These are phyloP conservation scores for Kluyveromyces wickerhamii DNA, from an alignment of 805 yeast genomes.

Conservation along the genomic window DNA sequence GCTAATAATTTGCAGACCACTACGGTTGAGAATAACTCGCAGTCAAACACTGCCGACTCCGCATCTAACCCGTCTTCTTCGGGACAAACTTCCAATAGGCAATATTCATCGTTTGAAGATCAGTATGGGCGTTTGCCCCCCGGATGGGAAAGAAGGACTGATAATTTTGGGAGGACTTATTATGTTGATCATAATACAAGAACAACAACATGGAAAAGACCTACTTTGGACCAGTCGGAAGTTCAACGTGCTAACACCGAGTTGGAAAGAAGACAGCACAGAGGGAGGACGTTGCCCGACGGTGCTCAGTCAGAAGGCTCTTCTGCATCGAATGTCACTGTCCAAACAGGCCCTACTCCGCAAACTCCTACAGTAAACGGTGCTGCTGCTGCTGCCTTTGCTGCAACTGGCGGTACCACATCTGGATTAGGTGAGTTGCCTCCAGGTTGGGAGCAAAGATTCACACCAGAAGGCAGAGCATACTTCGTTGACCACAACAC, in stretches of 20 bases:
- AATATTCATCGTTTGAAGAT: slow-evolving; percentile 91
- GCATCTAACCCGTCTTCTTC: slow-evolving; percentile 5
- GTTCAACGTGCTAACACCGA: slow-evolving; percentile 64
- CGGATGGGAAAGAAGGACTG: slow-evolving; percentile 99
- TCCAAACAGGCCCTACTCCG: slow-evolving; percentile 43
- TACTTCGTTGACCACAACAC: slow-evolving; percentile 98
- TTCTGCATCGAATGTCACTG: slow-evolving; percentile 21
- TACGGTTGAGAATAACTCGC: slow-evolving; percentile 17
- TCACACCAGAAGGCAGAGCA: slow-evolving; percentile 96
- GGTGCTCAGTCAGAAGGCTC: slow-evolving; percentile 26
- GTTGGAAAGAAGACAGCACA: slow-evolving; percentile 83
- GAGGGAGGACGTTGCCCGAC: slow-evolving; percentile 84
- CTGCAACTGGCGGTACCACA: slow-evolving; percentile 74
- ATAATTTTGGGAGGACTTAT: slow-evolving; percentile 93
- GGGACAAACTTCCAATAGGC: slow-evolving; percentile 36
- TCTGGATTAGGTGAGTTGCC: slow-evolving; percentile 96
- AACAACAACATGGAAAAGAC: slow-evolving; percentile 99
- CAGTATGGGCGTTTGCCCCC: slow-evolving; percentile 94
- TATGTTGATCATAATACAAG: slow-evolving; percentile 97
- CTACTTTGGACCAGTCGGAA: slow-evolving; percentile 75
- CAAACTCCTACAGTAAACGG: slow-evolving; percentile 39
- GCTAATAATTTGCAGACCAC: slow-evolving; percentile 24
- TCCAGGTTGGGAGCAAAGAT: slow-evolving; percentile 98
- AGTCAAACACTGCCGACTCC: slow-evolving; percentile 19
- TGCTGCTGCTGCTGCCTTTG: slow-evolving; percentile 58